Conservation (phyloP, 441 rosid genomes). For the Populus tomentosa region DNA sequence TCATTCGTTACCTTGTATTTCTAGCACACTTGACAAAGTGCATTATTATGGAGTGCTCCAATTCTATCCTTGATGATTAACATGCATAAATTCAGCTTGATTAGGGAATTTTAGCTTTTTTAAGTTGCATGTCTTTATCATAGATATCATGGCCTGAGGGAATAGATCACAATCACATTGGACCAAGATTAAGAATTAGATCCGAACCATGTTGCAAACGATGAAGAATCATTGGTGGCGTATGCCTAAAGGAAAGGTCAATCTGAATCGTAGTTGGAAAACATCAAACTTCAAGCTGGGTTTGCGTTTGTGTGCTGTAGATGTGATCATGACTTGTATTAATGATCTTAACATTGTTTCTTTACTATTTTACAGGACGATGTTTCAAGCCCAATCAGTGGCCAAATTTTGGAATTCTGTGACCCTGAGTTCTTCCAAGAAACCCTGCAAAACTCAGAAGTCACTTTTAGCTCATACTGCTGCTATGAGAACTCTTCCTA, state of each 20-base stretch:
- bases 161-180: slow-evolving; percentile 6
- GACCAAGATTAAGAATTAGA: slow-evolving; percentile 24
- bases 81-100: not conserved
- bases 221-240: slow-evolving; percentile 18
- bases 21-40: not conserved
- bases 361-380: slow-evolving; percentile 56
- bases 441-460: slow-evolving; percentile 68
- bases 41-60: not conserved
- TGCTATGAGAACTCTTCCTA: slow-evolving; percentile 42
- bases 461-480: slow-evolving; percentile 59
- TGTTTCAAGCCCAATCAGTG: slow-evolving; percentile 63
- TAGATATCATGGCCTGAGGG: slow-evolving; percentile 4
- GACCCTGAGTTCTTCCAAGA: slow-evolving; percentile 64
- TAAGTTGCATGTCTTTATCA: not conserved
- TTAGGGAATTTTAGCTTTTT: slow-evolving; percentile 23
- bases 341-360: slow-evolving; percentile 1
- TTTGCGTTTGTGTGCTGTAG: not conserved
- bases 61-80: not conserved
- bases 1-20: not conserved
- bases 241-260: slow-evolving; percentile 22
- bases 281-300: not conserved
- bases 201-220: slow-evolving; percentile 15
- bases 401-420: slow-evolving; percentile 64
- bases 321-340: not conserved
- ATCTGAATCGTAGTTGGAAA: not conserved